A percentile compares a stretch with the other conserved stretches of the same genome.
Conservation (phyloP, 805 yeast genomes). For the Metschnikowia bowlesiae region DNA sequence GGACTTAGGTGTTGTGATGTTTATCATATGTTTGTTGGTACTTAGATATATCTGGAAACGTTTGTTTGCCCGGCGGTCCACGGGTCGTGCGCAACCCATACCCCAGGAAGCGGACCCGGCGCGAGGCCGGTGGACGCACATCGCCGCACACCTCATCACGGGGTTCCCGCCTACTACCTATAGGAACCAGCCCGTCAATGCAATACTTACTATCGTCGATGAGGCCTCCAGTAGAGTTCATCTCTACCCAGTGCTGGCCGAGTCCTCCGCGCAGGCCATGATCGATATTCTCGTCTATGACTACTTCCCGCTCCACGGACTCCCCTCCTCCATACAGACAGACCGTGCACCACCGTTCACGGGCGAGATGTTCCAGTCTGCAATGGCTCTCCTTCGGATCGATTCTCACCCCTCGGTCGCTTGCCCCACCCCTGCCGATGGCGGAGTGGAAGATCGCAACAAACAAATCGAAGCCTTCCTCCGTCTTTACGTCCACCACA, state of each 20-base stretch:
- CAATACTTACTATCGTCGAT: not conserved
- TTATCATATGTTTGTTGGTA: no score
- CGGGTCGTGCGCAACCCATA: no score
- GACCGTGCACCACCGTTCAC: not conserved
- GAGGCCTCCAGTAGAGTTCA: not conserved
- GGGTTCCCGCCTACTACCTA: not conserved
- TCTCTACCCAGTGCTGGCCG: not conserved
- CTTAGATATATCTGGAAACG: no score
- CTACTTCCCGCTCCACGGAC: not conserved
- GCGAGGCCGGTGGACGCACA: not conserved
- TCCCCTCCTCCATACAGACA: not conserved
- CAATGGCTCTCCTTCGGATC: not conserved
- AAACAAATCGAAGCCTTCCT: not conserved
- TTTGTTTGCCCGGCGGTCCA: no score
- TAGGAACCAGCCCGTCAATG: not conserved
- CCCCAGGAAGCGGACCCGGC: not conserved
- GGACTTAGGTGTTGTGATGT: no score
- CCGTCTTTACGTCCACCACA: not conserved
- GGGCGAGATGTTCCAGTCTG: not conserved
- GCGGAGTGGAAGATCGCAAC: not conserved
- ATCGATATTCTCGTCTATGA: not conserved
- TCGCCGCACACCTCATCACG: not conserved
- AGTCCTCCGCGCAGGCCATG: not conserved
- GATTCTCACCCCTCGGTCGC: not conserved
- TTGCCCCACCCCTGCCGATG: not conserved